A percentile compares a stretch with the other conserved stretches of the same genome.
Evolutionary conservation across 257 asterid genomes (phyloP).

Genomic region (Solanum lycopersicoides): DNA sequence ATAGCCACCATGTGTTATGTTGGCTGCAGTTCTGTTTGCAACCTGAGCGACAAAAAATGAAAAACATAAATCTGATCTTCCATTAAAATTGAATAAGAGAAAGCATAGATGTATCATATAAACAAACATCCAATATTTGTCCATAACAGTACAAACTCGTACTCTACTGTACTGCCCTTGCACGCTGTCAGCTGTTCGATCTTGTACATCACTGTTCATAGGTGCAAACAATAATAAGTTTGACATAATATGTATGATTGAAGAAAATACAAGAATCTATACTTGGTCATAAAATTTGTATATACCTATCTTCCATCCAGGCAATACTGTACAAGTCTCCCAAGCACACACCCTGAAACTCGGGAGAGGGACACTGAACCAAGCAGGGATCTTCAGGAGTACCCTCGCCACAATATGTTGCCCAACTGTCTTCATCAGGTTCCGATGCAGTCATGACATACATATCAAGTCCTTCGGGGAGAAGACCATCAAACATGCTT

Average conservation of each 20-base stretch:
- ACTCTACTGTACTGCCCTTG: background rate
- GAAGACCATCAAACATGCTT: slow-evolving; percentile 92
- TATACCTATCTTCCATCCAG: slow-evolving; percentile 1
- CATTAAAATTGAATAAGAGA: background rate
- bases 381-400: slow-evolving; percentile 72
- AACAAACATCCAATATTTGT: background rate
- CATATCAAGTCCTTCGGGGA: slow-evolving; percentile 61
- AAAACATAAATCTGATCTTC: background rate
- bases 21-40: background rate
- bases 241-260: background rate
- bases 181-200: background rate
- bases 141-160: background rate
- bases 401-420: slow-evolving; percentile 92
- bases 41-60: slow-evolving; percentile 13
- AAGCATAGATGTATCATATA: background rate
- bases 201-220: background rate
- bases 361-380: background rate
- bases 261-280: background rate
- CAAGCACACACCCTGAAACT: background rate
- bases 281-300: background rate
- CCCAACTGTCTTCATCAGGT: slow-evolving; percentile 92
- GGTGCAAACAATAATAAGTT: background rate
- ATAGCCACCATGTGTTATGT: background rate
- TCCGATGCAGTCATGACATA: slow-evolving; percentile 30
- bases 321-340: slow-evolving; percentile 92